Conservation (phyloP, 2,329 filamentous ascomycete genomes). For the Neofusicoccum cordaticola region DNA sequence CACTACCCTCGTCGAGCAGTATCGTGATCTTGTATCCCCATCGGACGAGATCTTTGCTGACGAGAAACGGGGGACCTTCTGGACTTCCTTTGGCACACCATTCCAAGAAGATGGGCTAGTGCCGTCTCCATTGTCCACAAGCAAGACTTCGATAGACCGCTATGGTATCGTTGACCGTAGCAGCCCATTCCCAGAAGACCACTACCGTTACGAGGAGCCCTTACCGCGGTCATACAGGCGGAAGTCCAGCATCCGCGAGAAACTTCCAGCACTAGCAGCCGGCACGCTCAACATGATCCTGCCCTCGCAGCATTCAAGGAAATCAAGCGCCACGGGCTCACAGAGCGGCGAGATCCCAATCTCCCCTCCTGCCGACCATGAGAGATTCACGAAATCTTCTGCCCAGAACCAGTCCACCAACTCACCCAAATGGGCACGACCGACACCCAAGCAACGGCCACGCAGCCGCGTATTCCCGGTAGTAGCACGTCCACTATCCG, state of each 20-base stretch:
- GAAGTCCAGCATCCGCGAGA: not conserved
- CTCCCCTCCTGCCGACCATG: not conserved
- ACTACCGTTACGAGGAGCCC: not conserved
- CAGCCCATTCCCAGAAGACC: not conserved
- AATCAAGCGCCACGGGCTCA: not conserved
- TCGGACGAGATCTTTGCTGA: conserved; percentile 1
- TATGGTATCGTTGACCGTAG: not conserved
- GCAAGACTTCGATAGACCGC: not conserved
- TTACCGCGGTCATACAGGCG: not conserved
- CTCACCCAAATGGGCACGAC: not conserved
- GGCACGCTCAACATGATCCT: conserved; percentile 16
- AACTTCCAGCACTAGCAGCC: conserved; percentile 5
- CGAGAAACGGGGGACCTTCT: not conserved
- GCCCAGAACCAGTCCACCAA: not conserved
- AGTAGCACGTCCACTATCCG: not conserved
- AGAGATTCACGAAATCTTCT: not conserved
- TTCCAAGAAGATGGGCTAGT: not conserved
- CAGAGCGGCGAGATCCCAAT: conserved; percentile 12
- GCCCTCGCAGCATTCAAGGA: not conserved
- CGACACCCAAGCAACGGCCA: not conserved
- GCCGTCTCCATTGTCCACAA: not conserved
- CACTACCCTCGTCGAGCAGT: conserved; percentile 6
- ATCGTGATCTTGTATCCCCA: conserved; percentile 7
- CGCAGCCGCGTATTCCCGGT: not conserved
- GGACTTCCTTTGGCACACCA: not conserved